A percentile compares a stretch with the other conserved stretches of the same genome.
Conservation (phyloP, 2,329 filamentous ascomycete species). For the Botrytis fabae region DNA sequence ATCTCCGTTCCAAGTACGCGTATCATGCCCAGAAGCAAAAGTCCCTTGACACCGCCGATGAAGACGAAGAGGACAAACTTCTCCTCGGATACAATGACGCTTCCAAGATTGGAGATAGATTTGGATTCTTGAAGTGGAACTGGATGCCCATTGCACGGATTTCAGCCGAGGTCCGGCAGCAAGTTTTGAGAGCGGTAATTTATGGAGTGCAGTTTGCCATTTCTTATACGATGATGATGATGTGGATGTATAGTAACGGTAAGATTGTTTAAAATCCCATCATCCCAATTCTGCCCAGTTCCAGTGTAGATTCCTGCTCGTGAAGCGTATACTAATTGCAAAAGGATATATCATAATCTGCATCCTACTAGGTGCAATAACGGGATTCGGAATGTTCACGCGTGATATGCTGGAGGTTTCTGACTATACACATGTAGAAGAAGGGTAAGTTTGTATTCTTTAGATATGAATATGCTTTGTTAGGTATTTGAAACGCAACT, state of each 20-base stretch:
- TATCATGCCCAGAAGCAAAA: constrained; percentile 6
- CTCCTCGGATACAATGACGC: constrained; percentile 13
- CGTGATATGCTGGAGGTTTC: constrained; percentile 26
- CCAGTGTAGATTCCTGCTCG: neutral
- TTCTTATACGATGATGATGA: constrained; percentile 30
- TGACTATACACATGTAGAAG: neutral
- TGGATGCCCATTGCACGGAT: neutral
- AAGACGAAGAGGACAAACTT: constrained; percentile 29
- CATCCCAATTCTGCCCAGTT: neutral
- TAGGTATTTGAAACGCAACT: neutral
- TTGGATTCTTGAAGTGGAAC: neutral
- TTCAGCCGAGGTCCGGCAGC: constrained; percentile 24
- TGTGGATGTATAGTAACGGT: constrained; percentile 37
- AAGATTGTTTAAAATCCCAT: neutral
- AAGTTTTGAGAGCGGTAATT: constrained; percentile 26
- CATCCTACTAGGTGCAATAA: constrained; percentile 30
- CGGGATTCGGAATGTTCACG: constrained; percentile 33
- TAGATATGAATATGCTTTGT: neutral
- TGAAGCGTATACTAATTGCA: neutral
- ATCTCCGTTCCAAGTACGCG: constrained; percentile 21
- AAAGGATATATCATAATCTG: constrained; percentile 34
- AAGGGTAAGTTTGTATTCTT: neutral
- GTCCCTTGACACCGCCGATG: constrained; percentile 23
- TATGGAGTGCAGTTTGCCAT: constrained; percentile 32
- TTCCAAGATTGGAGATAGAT: neutral